Base-by-base conservation (phyloP, 148 eudicot genomes). In the Vaccinium vitisidaea region DNA sequence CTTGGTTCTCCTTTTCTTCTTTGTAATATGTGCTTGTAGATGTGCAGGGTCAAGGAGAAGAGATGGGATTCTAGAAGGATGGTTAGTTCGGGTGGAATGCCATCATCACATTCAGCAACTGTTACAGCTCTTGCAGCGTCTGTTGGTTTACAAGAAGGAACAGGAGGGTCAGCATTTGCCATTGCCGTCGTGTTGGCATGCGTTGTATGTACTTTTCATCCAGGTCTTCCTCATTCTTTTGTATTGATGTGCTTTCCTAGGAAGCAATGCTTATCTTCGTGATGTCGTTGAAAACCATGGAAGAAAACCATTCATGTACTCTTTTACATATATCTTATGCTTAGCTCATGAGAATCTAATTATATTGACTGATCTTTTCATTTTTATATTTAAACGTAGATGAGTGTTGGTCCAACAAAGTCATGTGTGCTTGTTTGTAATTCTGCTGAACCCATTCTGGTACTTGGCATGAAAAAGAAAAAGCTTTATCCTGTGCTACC, bases 21-120 rank as follows among this genome's bases (percentile, higher is more conserved):
- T 67, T 83, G 19, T 36, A 83, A 83, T 83, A 54, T 83, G 67
- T 58, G 52, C 27, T 80, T 85, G 86, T 83, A 86, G 88, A 86
- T 87, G 59, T 85, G 83, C 94, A 93, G 98, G 99, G 90, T 87
- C 82, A 94, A 92, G 92, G 99, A 96, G 82, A 96, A 92, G 92
- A 96, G 90, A 92, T 96, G 97, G 98, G 99, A 96, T 85, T 92
- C 99, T 82, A 96, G 86, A 88, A 93, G 87, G 87, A 92, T 96
- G 92, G 89, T 96, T 18, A 87, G 93, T 53, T 96, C 99, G 75
- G 98, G 99, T 85, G 99, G 99, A 84, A 96, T 94, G 99, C 99
- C 99, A 78, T 94, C 98, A 53, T 96, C 99, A 84, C 99, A 96
- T 93, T 93, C 99, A 73, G 93, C 99, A 54, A 92, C 95, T 76